A percentile compares a stretch with the other conserved stretches of the same genome.
Evolutionary conservation across 495 filamentous ascomycete species (phyloP).

Genomic region (Penicillium samsonianum): DNA sequence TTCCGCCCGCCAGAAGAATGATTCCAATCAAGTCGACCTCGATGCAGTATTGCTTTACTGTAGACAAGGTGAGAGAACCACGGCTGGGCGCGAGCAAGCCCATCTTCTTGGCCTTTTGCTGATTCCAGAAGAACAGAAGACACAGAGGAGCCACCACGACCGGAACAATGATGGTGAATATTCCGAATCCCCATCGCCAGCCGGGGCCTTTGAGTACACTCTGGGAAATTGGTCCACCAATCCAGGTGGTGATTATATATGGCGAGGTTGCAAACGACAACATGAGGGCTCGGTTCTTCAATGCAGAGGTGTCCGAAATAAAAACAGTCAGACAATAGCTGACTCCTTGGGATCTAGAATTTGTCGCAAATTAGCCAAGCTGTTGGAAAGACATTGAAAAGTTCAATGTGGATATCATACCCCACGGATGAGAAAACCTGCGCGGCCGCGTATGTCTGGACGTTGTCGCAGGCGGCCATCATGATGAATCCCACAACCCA

Average conservation of each 20-base stretch:
- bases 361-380: constrained; percentile 41
- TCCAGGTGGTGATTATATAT: constrained; percentile 59
- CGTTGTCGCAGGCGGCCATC: constrained; percentile 50
- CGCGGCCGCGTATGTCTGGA: constrained; percentile 48
- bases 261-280: constrained; percentile 56
- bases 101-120: constrained; percentile 52
- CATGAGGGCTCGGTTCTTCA: constrained; percentile 58
- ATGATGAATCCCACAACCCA: constrained; percentile 45
- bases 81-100: constrained; percentile 37
- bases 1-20: constrained; percentile 53
- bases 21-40: constrained; percentile 50
- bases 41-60: constrained; percentile 22
- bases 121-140: constrained; percentile 36
- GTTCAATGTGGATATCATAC: constrained; percentile 41
- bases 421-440: constrained; percentile 52
- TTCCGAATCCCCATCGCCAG: constrained; percentile 62
- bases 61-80: constrained; percentile 20
- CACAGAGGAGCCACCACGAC: constrained; percentile 50
- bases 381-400: constrained; percentile 23
- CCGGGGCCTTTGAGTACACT: constrained; percentile 33
- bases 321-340: constrained; percentile 48
- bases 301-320: constrained; percentile 58
- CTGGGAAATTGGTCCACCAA: constrained; percentile 45
- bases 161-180: constrained; percentile 58
- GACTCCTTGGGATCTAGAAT: constrained; percentile 51